A percentile compares a stretch with the other conserved stretches of the same genome.
Evolutionary conservation across 345 rosid genomes (phyloP).

Genomic region (Kandelia obovata): DNA sequence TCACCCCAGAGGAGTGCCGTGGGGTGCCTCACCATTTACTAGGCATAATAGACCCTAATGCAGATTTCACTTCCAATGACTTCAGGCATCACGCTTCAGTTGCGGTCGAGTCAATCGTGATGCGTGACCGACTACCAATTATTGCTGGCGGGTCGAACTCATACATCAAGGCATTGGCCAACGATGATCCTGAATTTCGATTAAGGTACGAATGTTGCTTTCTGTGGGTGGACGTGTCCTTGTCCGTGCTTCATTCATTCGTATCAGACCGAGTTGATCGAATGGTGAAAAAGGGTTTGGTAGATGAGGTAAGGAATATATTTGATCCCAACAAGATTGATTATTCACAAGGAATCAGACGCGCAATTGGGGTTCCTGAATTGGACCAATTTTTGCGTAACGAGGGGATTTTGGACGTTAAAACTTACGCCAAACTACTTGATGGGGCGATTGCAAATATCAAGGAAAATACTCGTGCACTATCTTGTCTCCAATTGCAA

Average conservation of each 20-base stretch:
- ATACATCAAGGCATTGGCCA: slow-evolving; percentile 26
- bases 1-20: slow-evolving; percentile 23
- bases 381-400: slow-evolving; percentile 18
- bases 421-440: slow-evolving; percentile 13
- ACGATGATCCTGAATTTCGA: slow-evolving; percentile 14
- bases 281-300: slow-evolving; percentile 32
- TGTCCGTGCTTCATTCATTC: slow-evolving; percentile 22
- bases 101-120: slow-evolving; percentile 14
- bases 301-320: slow-evolving; percentile 26
- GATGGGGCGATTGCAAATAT: slow-evolving; percentile 23
- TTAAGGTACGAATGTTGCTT: slow-evolving; percentile 25
- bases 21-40: slow-evolving; percentile 42
- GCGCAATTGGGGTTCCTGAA: slow-evolving; percentile 38
- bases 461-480: slow-evolving; percentile 24
- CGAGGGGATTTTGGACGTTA: neutral
- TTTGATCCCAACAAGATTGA: slow-evolving; percentile 20
- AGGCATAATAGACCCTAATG: slow-evolving; percentile 24
- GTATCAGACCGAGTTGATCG: slow-evolving; percentile 28
- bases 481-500: slow-evolving; percentile 24
- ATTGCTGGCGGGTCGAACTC: slow-evolving; percentile 37
- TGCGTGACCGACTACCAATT: slow-evolving; percentile 23
- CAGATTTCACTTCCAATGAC: slow-evolving; percentile 24
- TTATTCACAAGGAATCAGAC: slow-evolving; percentile 24
- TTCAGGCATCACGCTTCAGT: slow-evolving; percentile 19
- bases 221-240: slow-evolving; percentile 32